These are phyloP conservation scores for Leishmania aethiopica DNA, from an alignment of 208 protist genomes.

Conservation along the genomic window DNA sequence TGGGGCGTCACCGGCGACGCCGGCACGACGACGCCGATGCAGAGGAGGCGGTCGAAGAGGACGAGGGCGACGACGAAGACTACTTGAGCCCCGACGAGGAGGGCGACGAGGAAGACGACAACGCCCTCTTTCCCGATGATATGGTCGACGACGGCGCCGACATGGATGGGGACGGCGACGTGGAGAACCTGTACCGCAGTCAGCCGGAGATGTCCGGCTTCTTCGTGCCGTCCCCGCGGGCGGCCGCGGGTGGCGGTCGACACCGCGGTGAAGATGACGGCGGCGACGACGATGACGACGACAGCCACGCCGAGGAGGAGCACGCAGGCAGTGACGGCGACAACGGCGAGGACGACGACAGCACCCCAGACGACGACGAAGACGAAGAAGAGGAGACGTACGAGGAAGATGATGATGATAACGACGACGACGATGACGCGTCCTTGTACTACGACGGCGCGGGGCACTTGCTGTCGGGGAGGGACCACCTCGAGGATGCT, in stretches of 20 bases:
- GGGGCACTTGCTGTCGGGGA: background rate
- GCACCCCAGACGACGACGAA: slow-evolving; percentile 20
- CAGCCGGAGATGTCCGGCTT: slow-evolving; percentile 1
- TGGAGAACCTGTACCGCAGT: slow-evolving; percentile 1
- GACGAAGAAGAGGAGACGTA: slow-evolving; percentile 14
- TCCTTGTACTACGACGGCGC: slow-evolving; percentile 5
- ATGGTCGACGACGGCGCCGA: slow-evolving; percentile 2
- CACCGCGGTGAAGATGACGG: slow-evolving; percentile 1
- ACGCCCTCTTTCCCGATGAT: slow-evolving; percentile 3
- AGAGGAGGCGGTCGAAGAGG: background rate
- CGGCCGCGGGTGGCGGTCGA: background rate
- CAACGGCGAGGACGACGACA: background rate
- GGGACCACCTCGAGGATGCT: slow-evolving; percentile 7
- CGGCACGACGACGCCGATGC: background rate
- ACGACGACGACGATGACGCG: slow-evolving; percentile 19
- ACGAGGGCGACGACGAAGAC: slow-evolving; percentile 1
- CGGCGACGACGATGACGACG: slow-evolving; percentile 14
- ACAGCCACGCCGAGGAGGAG: slow-evolving; percentile 15
- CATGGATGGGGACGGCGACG: background rate
- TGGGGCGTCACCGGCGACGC: slow-evolving; percentile 2
- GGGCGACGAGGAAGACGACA: slow-evolving; percentile 18
- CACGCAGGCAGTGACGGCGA: slow-evolving; percentile 26
- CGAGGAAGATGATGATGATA: slow-evolving; percentile 8
- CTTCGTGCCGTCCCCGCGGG: background rate
- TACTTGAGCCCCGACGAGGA: slow-evolving; percentile 13